Conservation (phyloP, 2,329 filamentous ascomycete species). For the Botryosphaeria dothidea region DNA sequence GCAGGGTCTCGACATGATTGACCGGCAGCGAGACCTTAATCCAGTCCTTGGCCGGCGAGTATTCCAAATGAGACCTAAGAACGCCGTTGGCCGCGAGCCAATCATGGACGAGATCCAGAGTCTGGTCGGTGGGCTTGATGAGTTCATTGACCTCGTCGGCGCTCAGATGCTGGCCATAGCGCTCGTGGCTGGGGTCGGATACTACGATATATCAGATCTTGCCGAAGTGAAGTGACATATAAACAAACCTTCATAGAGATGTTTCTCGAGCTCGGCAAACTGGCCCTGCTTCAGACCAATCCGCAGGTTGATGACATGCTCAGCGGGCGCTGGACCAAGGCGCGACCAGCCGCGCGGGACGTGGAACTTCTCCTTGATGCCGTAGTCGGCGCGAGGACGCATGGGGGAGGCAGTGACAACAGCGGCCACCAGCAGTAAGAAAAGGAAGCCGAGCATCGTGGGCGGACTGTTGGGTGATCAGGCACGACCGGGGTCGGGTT, state of each 20-base stretch:
- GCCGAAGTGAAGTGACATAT: not conserved
- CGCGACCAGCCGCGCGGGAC: conserved; percentile 55
- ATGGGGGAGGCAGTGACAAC: conserved; percentile 5
- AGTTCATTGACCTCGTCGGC: conserved; percentile 55
- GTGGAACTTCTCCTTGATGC: conserved; percentile 57
- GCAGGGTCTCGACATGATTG: conserved; percentile 52
- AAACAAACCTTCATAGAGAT: conserved; percentile 51
- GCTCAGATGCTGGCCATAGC: conserved; percentile 58
- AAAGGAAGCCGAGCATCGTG: conserved; percentile 16
- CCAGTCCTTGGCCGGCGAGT: conserved; percentile 60
- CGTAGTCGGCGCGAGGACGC: conserved; percentile 44
- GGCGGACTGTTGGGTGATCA: not conserved
- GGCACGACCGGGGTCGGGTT: not conserved
- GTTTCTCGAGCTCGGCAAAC: conserved; percentile 57
- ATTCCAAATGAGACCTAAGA: conserved; percentile 34
- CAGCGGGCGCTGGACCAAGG: conserved; percentile 48
- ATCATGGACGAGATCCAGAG: conserved; percentile 53
- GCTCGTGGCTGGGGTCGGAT: conserved; percentile 54
- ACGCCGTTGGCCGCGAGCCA: conserved; percentile 60
- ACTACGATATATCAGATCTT: conserved; percentile 32
- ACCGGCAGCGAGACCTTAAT: conserved; percentile 56
- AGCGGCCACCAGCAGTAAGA: conserved; percentile 11
- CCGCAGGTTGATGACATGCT: conserved; percentile 54
- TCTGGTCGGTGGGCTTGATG: conserved; percentile 54
- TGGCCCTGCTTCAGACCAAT: conserved; percentile 61